These are phyloP conservation scores for Trichoderma guizhouense DNA, from an alignment of 2,329 filamentous ascomycete species.

Conservation along the genomic window DNA sequence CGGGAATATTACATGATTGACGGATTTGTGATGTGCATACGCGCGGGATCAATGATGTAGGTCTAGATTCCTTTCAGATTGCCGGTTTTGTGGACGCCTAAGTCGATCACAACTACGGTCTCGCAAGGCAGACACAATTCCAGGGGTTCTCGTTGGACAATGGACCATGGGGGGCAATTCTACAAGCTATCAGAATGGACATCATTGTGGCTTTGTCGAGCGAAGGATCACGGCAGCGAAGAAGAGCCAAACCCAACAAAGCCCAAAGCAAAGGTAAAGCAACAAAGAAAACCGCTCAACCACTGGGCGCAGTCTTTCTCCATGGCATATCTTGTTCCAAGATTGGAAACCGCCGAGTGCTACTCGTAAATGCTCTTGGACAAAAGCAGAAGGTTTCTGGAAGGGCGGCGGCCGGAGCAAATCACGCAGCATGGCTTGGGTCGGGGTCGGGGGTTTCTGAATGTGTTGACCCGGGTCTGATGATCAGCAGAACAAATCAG, in stretches of 20 bases:
- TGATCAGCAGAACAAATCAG: conserved; percentile 7
- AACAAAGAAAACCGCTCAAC: not conserved
- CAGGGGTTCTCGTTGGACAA: not conserved
- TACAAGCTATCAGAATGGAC: not conserved
- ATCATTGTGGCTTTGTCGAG: not conserved
- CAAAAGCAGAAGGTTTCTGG: conserved; percentile 8
- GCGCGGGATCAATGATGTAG: not conserved
- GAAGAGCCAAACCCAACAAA: not conserved
- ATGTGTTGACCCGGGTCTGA: conserved; percentile 9
- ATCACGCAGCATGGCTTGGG: not conserved
- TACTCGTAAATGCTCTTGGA: not conserved
- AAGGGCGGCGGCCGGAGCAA: conserved; percentile 15
- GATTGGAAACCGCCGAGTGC: not conserved
- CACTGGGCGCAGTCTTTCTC: not conserved
- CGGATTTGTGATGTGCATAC: not conserved
- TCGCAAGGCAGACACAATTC: not conserved
- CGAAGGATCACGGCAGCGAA: not conserved
- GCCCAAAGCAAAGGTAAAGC: not conserved
- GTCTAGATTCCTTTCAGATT: not conserved
- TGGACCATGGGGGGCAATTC: not conserved
- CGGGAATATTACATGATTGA: not conserved
- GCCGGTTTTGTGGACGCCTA: not conserved
- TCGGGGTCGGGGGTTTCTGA: conserved; percentile 8
- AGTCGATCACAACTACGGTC: not conserved
- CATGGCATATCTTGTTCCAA: not conserved